These are phyloP conservation scores for Flaveria floridana DNA, from an alignment of 140 eudicot species.

Conservation along the genomic window DNA sequence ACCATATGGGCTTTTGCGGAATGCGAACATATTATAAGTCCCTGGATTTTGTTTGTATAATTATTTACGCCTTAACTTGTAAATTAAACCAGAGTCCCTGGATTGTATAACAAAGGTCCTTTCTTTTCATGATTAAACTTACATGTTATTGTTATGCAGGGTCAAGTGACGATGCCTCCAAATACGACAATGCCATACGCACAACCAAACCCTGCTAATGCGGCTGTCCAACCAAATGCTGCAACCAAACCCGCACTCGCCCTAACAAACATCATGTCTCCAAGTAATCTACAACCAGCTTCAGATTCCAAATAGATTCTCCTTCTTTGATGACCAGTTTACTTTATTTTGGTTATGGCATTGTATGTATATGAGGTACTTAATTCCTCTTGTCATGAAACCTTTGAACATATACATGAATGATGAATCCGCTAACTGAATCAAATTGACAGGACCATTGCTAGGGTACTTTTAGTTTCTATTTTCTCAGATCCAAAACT, in stretches of 20 bases:
- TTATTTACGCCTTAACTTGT: no score
- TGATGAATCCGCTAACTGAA: slow-evolving; percentile 3
- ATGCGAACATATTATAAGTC: background rate
- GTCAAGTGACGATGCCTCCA: slow-evolving; percentile 37
- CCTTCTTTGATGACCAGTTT: slow-evolving; percentile 20
- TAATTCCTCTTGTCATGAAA: slow-evolving; percentile 1
- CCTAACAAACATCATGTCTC: slow-evolving; percentile 30
- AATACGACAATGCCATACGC: slow-evolving; percentile 24
- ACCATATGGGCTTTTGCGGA: background rate
- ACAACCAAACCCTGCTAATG: slow-evolving; percentile 22
- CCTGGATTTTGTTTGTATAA: background rate
- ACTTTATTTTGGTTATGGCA: slow-evolving; percentile 10
- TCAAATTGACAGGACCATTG: background rate
- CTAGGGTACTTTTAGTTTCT: background rate
- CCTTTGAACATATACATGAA: slow-evolving; percentile 14
- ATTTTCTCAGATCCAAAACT: background rate
- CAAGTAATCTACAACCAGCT: slow-evolving; percentile 29
- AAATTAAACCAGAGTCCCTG: background rate
- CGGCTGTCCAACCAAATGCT: slow-evolving; percentile 3
- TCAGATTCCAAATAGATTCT: slow-evolving; percentile 25
- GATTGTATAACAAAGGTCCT: background rate
- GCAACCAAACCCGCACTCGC: background rate
- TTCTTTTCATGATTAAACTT: background rate
- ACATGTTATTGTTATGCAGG: slow-evolving; percentile 32
- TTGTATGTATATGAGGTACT: slow-evolving; percentile 23